Evolutionary conservation across 768 basidiomycete genomes (phyloP).

Genomic region (Austroboletus festivus): DNA sequence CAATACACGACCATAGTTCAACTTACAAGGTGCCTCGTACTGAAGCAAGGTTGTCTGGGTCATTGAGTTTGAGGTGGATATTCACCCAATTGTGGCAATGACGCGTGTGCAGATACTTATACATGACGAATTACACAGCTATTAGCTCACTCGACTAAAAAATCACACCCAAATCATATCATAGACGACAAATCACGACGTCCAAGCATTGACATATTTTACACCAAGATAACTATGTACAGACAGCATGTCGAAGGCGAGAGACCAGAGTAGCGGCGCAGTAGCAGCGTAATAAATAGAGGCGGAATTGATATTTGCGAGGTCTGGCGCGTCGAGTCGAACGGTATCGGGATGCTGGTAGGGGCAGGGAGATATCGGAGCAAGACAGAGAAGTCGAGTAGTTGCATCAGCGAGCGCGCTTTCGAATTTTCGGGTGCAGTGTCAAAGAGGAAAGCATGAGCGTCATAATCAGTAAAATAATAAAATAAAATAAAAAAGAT

Average conservation of each 20-base stretch:
- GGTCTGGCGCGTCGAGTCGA: constrained; percentile 23
- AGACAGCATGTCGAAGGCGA: constrained; percentile 24
- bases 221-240: constrained; percentile 31
- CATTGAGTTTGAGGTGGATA: constrained; percentile 38
- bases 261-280: constrained; percentile 21
- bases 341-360: constrained; percentile 14
- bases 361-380: constrained; percentile 12
- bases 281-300: constrained; percentile 17
- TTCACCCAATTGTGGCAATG: constrained; percentile 22
- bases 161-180: not conserved
- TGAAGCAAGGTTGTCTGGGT: constrained; percentile 71
- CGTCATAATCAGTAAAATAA: constrained; percentile 31
- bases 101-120: constrained; percentile 22
- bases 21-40: constrained; percentile 84
- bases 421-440: constrained; percentile 24
- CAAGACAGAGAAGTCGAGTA: constrained; percentile 11
- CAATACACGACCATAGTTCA: not conserved
- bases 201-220: constrained; percentile 15
- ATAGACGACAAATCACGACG: constrained; percentile 9
- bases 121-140: no score
- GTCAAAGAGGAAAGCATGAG: constrained; percentile 26
- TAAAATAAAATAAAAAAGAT: constrained; percentile 31
- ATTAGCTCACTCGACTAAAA: no score
- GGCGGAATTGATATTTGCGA: constrained; percentile 18
- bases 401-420: constrained; percentile 23